These are phyloP conservation scores for Coffea canephora DNA, from an alignment of 257 asterid species.

Conservation along the genomic window DNA sequence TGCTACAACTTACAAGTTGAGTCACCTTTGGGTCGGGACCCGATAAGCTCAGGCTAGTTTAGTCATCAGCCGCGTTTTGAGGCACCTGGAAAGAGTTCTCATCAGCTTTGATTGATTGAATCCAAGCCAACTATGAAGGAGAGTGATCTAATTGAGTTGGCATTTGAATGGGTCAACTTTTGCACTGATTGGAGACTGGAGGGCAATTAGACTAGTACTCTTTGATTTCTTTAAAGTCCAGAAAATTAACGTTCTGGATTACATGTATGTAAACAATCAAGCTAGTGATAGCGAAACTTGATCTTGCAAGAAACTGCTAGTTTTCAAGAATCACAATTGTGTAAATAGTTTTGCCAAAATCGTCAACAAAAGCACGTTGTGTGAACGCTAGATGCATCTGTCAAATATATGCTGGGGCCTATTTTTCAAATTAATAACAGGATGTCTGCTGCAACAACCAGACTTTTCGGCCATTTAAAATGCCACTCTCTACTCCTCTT, in stretches of 20 bases:
- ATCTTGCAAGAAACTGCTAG: background rate
- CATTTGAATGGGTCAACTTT: background rate
- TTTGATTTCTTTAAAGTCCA: background rate
- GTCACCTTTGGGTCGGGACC: background rate
- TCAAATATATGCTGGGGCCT: background rate
- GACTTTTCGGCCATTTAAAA: conserved; percentile 17
- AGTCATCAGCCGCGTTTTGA: background rate
- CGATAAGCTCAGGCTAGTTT: background rate
- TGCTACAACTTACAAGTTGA: background rate
- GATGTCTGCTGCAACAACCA: background rate
- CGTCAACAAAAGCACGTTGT: background rate
- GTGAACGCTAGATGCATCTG: background rate
- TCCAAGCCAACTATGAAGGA: background rate
- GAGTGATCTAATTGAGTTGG: background rate
- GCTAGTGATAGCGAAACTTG: background rate
- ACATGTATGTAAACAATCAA: background rate
- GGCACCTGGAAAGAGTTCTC: background rate
- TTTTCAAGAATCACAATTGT: background rate
- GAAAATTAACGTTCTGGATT: background rate
- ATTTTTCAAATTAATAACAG: too few species aligned
- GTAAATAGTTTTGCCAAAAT: background rate
- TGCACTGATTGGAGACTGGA: too few species aligned
- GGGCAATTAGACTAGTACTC: too few species aligned
- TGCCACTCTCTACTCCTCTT: background rate
- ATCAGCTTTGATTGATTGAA: background rate